A percentile compares a stretch with the other conserved stretches of the same genome.
Evolutionary conservation across 352 stramenopile genomes (phyloP).

Genomic region (Globisporangium camurandrum): DNA sequence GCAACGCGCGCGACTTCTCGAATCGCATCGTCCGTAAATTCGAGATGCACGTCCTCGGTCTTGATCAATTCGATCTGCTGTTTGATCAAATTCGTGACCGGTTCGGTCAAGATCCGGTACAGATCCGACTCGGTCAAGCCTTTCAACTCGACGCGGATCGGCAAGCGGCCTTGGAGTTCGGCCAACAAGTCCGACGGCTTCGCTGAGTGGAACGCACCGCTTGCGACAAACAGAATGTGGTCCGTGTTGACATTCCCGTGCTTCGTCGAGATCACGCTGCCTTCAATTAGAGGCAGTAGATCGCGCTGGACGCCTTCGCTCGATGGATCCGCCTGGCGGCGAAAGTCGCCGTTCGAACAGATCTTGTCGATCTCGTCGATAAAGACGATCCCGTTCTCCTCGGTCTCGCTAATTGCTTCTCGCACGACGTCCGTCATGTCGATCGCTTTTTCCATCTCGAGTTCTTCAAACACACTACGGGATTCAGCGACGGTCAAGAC

Average conservation of each 20-base stretch:
- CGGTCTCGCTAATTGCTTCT: constrained; percentile 87
- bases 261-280: constrained; percentile 96
- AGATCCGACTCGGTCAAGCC: constrained; percentile 97
- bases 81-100: constrained; percentile 97
- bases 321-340: constrained; percentile 92
- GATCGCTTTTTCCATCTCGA: constrained; percentile 93
- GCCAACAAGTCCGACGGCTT: constrained; percentile 98
- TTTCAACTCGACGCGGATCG: constrained; percentile 98
- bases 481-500: constrained; percentile 93
- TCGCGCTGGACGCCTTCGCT: constrained; percentile 98
- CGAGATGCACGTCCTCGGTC: constrained; percentile 93
- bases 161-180: constrained; percentile 96
- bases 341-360: constrained; percentile 92
- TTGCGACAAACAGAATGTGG: constrained; percentile 98
- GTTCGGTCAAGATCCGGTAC: constrained; percentile 98
- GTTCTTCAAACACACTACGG: constrained; percentile 91
- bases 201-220: constrained; percentile 95
- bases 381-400: constrained; percentile 99
- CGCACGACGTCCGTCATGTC: constrained; percentile 86
- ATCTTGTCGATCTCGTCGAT: constrained; percentile 99
- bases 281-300: constrained; percentile 97
- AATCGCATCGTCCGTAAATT: constrained; percentile 96
- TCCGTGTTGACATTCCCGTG: constrained; percentile 99
- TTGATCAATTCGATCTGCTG: constrained; percentile 98
- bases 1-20: constrained; percentile 95